A percentile compares a stretch with the other conserved stretches of the same genome.
phyloP scores from a whole-genome alignment of 129 eudicot species.

The Arctium lappa region DNA sequence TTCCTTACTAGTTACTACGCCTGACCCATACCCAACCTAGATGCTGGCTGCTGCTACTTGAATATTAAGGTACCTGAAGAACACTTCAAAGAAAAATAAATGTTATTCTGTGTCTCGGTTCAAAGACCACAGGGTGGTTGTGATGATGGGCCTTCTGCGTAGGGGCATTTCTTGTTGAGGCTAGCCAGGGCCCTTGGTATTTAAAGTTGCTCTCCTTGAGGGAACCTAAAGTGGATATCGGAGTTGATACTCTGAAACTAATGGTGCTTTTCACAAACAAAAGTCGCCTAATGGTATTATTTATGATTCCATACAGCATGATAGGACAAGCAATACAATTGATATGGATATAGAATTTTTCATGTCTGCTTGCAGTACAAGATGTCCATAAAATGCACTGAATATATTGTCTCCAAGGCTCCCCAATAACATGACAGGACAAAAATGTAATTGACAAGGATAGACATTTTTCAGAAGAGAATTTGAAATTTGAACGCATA shows the following conservation, averaged over 20 bases:
- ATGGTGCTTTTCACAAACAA: too few species aligned
- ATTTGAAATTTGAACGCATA: neutral
- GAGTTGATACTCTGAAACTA: neutral
- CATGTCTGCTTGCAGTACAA: too few species aligned
- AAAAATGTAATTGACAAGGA: neutral
- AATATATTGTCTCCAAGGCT: too few species aligned
- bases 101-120: neutral
- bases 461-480: neutral
- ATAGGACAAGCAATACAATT: neutral
- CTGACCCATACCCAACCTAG: neutral
- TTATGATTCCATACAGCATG: neutral
- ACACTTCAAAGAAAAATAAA: neutral
- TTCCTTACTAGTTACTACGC: neutral
- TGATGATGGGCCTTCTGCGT: neutral
- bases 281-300: too few species aligned
- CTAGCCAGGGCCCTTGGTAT: neutral
- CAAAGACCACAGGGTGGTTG: neutral
- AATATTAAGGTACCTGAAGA: neutral
- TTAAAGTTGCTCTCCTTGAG: neutral
- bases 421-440: too few species aligned
- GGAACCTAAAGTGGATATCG: neutral
- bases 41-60: neutral
- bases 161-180: neutral
- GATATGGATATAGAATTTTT: neutral
- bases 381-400: too few species aligned